phyloP scores from a whole-genome alignment of 768 basidiomycete genomes.

The Plicaturopsis crispa region DNA sequence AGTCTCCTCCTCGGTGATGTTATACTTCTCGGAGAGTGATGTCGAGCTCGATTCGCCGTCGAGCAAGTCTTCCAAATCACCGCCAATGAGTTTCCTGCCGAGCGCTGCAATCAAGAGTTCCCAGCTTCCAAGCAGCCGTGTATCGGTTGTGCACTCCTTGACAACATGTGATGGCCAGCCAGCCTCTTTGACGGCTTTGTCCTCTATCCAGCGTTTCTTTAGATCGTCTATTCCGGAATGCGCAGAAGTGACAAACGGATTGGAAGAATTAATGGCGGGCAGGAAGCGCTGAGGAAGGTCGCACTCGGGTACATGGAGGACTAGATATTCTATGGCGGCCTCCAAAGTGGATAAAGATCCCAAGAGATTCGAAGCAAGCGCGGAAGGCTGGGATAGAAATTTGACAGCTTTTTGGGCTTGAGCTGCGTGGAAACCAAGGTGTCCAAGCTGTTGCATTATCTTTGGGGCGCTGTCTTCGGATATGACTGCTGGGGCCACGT shows the following conservation, averaged over 20 bases:
- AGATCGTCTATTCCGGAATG: constrained; percentile 58
- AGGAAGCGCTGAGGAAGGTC: constrained; percentile 76
- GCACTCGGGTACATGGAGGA: constrained; percentile 79
- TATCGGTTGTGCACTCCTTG: constrained; percentile 38
- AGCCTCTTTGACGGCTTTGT: constrained; percentile 74
- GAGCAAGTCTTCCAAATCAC: constrained; percentile 13
- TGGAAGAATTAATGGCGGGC: constrained; percentile 55
- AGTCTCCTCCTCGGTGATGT: constrained; percentile 36
- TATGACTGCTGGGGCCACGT: constrained; percentile 25
- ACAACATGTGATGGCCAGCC: constrained; percentile 76
- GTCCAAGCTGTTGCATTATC: constrained; percentile 47
- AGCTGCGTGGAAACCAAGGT: constrained; percentile 56
- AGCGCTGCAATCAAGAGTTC: constrained; percentile 48
- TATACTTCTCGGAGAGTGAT: constrained; percentile 17
- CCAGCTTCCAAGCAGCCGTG: constrained; percentile 36
- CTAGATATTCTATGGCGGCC: constrained; percentile 78
- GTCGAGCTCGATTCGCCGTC: constrained; percentile 1
- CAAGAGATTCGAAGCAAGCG: constrained; percentile 56
- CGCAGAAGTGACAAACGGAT: constrained; percentile 58
- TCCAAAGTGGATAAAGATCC: constrained; percentile 54
- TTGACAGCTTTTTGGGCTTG: constrained; percentile 47
- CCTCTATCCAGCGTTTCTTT: constrained; percentile 71
- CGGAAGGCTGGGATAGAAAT: constrained; percentile 51
- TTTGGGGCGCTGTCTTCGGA: constrained; percentile 31
- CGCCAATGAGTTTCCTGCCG: constrained; percentile 47